Evolutionary conservation across 768 basidiomycete species (phyloP).

Genomic region (Calocera cornea): DNA sequence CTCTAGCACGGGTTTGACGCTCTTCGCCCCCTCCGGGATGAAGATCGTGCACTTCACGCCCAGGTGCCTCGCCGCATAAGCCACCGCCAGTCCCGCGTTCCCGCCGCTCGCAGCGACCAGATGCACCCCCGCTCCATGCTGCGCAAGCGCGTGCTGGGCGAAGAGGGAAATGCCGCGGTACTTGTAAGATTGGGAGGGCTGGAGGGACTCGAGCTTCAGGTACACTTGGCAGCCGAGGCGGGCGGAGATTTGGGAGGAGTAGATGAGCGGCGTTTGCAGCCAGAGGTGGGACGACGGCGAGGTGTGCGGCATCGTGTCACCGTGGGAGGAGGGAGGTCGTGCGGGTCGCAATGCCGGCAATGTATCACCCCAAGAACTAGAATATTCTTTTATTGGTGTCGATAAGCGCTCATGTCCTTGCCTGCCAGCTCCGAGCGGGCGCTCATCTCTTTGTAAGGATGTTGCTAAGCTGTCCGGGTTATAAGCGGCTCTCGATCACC

Average conservation of each 20-base stretch:
- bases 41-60: constrained; percentile 51
- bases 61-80: constrained; percentile 44
- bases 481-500: too few relatives aligned
- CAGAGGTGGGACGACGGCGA: constrained; percentile 29
- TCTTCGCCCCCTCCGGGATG: constrained; percentile 37
- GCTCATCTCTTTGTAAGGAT: too few relatives aligned
- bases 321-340: not conserved
- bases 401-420: too few relatives aligned
- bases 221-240: constrained; percentile 40
- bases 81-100: constrained; percentile 67
- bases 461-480: too few relatives aligned
- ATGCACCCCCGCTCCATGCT: constrained; percentile 42
- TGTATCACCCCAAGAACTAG: too few relatives aligned
- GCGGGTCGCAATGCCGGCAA: too few relatives aligned
- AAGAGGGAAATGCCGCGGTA: constrained; percentile 56
- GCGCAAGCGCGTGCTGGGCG: constrained; percentile 36
- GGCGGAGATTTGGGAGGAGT: constrained; percentile 45
- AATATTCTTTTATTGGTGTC: too few relatives aligned
- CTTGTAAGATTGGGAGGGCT: constrained; percentile 66
- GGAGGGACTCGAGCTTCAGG: constrained; percentile 64
- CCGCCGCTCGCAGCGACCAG: constrained; percentile 53
- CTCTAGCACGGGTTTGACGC: constrained; percentile 27
- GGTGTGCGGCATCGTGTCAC: not conserved
- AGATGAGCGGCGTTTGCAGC: constrained; percentile 52
- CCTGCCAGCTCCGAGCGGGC: too few relatives aligned